phyloP scores from a whole-genome alignment of 2,329 filamentous ascomycete genomes.

The Epicoccum nigrum region DNA sequence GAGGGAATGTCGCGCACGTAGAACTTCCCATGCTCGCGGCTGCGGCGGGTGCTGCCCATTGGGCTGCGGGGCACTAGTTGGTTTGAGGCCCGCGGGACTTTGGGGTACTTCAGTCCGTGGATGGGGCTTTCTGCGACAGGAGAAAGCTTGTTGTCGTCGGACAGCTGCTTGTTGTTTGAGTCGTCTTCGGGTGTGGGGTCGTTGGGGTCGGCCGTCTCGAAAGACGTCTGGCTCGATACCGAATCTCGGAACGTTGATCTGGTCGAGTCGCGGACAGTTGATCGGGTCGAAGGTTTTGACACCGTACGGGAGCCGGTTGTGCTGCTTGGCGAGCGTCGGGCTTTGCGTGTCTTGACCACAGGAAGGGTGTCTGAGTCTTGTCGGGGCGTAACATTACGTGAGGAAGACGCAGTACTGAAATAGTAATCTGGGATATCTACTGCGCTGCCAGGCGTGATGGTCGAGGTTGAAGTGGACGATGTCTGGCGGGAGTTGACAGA shows the following conservation, averaged over 20 bases:
- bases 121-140: slow-evolving; percentile 54
- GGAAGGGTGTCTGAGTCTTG: slow-evolving; percentile 10
- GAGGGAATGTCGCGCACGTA: slow-evolving; percentile 8
- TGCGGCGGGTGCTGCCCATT: slow-evolving; percentile 5
- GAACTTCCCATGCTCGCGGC: slow-evolving; percentile 3
- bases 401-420: slow-evolving; percentile 30
- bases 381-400: slow-evolving; percentile 15
- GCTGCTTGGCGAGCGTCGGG: slow-evolving; percentile 31
- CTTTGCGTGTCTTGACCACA: neutral
- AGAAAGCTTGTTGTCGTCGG: slow-evolving; percentile 42
- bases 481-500: slow-evolving; percentile 21
- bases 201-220: slow-evolving; percentile 54
- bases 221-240: slow-evolving; percentile 50
- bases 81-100: slow-evolving; percentile 55
- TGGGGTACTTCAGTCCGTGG: slow-evolving; percentile 54
- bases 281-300: slow-evolving; percentile 33
- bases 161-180: slow-evolving; percentile 44
- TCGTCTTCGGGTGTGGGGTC: slow-evolving; percentile 56
- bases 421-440: slow-evolving; percentile 48
- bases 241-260: slow-evolving; percentile 39
- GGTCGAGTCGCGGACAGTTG: slow-evolving; percentile 41
- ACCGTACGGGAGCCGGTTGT: slow-evolving; percentile 23
- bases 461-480: slow-evolving; percentile 27
- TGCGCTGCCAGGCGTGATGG: slow-evolving; percentile 30
- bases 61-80: slow-evolving; percentile 52